These are phyloP conservation scores for Neocatenulostroma microsporum DNA, from an alignment of 2,329 filamentous ascomycete genomes.

Conservation along the genomic window DNA sequence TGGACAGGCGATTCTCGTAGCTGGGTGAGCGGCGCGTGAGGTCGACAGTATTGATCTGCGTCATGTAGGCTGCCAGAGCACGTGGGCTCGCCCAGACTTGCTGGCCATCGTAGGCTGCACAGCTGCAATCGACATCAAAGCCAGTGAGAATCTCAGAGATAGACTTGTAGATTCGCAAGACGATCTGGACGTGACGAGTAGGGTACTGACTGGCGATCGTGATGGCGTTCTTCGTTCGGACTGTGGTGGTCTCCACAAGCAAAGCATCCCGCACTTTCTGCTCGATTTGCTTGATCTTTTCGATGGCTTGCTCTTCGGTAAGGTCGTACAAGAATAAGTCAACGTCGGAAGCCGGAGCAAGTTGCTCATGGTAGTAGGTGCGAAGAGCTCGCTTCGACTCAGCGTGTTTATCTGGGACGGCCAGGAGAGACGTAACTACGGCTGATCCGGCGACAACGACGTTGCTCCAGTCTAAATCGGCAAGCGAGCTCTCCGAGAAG, in stretches of 20 bases:
- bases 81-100: constrained; percentile 74
- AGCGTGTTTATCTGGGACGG: constrained; percentile 46
- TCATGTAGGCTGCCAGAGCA: constrained; percentile 70
- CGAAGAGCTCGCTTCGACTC: constrained; percentile 36
- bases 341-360: constrained; percentile 77
- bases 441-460: constrained; percentile 74
- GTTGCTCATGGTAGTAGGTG: constrained; percentile 68
- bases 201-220: constrained; percentile 72
- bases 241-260: constrained; percentile 72
- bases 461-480: constrained; percentile 73
- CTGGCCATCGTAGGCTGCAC: constrained; percentile 69
- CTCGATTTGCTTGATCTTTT: constrained; percentile 81
- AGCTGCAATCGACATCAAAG: constrained; percentile 81
- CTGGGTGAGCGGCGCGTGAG: constrained; percentile 72
- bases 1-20: constrained; percentile 79
- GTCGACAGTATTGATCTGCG: constrained; percentile 74
- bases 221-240: constrained; percentile 79
- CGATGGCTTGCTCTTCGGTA: constrained; percentile 65
- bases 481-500: constrained; percentile 71
- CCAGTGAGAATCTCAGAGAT: constrained; percentile 78
- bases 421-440: constrained; percentile 69
- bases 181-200: constrained; percentile 76
- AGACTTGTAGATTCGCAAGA: constrained; percentile 76
- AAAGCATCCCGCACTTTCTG: constrained; percentile 65
- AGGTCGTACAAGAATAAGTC: constrained; percentile 80